Evolutionary conservation across 139 green algal species (phyloP), one percentile per base, ranked within the genome.

Genomic region (Chlorella sp.): DNA sequence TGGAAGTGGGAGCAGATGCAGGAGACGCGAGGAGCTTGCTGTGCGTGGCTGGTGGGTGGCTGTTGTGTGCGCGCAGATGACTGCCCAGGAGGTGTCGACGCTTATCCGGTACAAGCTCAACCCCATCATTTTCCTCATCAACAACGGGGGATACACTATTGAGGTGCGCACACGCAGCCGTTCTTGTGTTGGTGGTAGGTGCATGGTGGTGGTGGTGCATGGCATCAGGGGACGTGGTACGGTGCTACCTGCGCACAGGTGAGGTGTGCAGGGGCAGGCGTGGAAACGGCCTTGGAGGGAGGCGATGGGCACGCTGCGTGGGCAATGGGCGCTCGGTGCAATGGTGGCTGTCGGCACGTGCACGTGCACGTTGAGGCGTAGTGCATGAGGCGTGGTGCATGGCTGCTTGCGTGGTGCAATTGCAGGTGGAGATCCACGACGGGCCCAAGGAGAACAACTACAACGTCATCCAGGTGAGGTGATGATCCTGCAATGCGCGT

Each of bases 51-150:
- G n/a, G n/a, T n/a, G n/a, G n/a, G n/a, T n/a, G n/a, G 42, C 17
- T 55, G 42, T 10, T 55, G 27, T 67, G 62, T 27, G 35, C 22
- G 31, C 36, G 10, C 33, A 77, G 72, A 77, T 77, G 72, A 72
- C 60, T 27, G 69, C 35, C 20, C 85, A 90, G 82, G 84, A 91
- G 64, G 70, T 95, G 32, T 85, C 80, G 5, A 93, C 83, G n/a
- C 91, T 96, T 84, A 79, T 96, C 67, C 77, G 86, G 2, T 91
- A 85, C 68, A 35, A 62, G 3, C 31, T 79, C 20, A 85, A 86
- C 68, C 88, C 91, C 26, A 84, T 96, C 72, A 93, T 96, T 67
- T 77, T 96, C 67, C 86, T 96, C 3, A 84, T 95, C 77, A 96
- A 96, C 83, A 96, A 96, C 70, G 77, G 61, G 0, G 84, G 78